phyloP scores from a whole-genome alignment of 2,329 filamentous ascomycete species.

The Teratosphaeria pseudoeucalypti region DNA sequence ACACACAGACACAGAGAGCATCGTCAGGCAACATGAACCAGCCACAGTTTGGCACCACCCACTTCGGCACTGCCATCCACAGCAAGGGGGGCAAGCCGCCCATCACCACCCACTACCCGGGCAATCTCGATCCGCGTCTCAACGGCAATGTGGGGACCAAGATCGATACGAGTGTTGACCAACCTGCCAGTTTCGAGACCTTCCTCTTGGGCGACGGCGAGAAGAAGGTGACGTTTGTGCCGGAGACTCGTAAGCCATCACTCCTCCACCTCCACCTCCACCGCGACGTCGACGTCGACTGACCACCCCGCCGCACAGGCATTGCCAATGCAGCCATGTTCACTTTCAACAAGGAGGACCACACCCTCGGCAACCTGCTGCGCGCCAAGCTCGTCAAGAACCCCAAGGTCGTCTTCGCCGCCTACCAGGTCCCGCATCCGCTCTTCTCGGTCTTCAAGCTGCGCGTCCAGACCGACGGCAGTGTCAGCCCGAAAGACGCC shows the following conservation, averaged over 20 bases:
- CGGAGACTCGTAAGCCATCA: conserved; percentile 69
- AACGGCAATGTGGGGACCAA: conserved; percentile 11
- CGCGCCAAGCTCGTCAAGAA: conserved; percentile 76
- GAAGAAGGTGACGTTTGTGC: conserved; percentile 83
- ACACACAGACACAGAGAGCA: neutral
- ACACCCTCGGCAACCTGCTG: conserved; percentile 70
- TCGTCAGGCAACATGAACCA: conserved; percentile 3
- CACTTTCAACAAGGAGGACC: conserved; percentile 87
- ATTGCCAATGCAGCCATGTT: conserved; percentile 95
- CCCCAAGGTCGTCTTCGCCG: conserved; percentile 76
- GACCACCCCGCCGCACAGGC: conserved; percentile 40
- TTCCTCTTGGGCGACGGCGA: conserved; percentile 81
- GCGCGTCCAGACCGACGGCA: conserved; percentile 85
- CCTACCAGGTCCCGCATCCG: conserved; percentile 60
- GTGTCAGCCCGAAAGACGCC: conserved; percentile 78
- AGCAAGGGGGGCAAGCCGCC: conserved; percentile 1
- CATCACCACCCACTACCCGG: conserved; percentile 5
- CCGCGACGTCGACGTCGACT: neutral
- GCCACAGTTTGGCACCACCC: neutral
- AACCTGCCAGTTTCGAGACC: conserved; percentile 66
- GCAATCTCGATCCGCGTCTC: conserved; percentile 10
- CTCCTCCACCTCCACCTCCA: neutral
- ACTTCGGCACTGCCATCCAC: neutral
- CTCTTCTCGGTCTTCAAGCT: conserved; percentile 49
- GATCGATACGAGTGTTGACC: conserved; percentile 18